Evolutionary conservation across 83 land plant genomes (phyloP).

Genomic region (Picea engelmannii): DNA sequence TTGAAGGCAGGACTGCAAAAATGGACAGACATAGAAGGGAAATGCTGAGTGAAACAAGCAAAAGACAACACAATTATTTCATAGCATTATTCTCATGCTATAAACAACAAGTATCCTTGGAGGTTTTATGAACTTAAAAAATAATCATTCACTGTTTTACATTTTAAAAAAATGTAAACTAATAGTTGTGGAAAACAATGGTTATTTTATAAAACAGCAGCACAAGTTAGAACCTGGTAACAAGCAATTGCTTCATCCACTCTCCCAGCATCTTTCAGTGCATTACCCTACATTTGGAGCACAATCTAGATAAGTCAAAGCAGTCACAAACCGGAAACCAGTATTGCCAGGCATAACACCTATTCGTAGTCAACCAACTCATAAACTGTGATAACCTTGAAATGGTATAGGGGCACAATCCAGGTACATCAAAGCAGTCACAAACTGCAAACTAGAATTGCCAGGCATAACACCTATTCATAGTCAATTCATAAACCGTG

Average conservation of each 20-base stretch:
- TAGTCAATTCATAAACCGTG: too few relatives aligned
- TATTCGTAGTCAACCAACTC: too few relatives aligned
- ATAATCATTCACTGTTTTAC: background rate
- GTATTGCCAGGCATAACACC: too few relatives aligned
- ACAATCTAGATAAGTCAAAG: background rate
- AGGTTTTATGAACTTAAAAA: background rate
- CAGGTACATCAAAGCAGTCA: background rate
- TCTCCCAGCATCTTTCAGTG: slow-evolving; percentile 89
- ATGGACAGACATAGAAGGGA: background rate
- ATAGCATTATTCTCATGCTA: background rate
- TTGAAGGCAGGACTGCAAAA: slow-evolving; percentile 78
- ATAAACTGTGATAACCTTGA: too few relatives aligned
- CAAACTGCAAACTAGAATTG: background rate
- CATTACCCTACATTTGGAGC: slow-evolving; percentile 75
- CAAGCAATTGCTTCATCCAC: slow-evolving; percentile 94
- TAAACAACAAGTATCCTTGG: background rate
- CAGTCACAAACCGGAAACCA: background rate
- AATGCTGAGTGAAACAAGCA: background rate
- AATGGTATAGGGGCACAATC: background rate
- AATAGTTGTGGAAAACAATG: background rate
- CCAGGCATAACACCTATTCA: too few relatives aligned
- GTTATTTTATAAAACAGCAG: background rate
- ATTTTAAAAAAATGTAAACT: slow-evolving; percentile 2
- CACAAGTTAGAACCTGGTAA: slow-evolving; percentile 62
- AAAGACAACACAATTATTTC: background rate